phyloP scores from a whole-genome alignment of 1,284 basidiomycete genomes.

The Coniferiporia sulphurascens region DNA sequence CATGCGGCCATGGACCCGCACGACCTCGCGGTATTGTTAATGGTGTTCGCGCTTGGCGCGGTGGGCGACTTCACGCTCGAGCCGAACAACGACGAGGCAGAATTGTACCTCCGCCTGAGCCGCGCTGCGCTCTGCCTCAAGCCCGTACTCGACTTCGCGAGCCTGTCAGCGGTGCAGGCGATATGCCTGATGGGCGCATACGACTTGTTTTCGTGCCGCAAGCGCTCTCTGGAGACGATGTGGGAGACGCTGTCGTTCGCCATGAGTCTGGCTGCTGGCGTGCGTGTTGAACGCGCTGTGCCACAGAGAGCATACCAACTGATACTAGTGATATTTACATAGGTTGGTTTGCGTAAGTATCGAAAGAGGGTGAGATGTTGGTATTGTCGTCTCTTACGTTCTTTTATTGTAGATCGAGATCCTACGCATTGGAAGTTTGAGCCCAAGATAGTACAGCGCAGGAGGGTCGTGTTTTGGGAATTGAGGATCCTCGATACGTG shows the following conservation, averaged over 20 bases:
- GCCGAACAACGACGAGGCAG: conserved; percentile 20
- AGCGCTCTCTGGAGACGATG: conserved; percentile 23
- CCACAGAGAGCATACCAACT: no score
- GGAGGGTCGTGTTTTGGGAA: conserved; percentile 43
- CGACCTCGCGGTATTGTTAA: conserved; percentile 22
- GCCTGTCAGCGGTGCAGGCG: conserved; percentile 30
- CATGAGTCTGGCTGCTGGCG: conserved; percentile 24
- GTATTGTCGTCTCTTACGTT: not conserved
- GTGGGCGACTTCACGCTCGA: conserved; percentile 19
- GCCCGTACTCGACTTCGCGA: conserved; percentile 33
- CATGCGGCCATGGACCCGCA: not conserved
- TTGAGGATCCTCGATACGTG: conserved; percentile 33
- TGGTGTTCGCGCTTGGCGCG: conserved; percentile 22
- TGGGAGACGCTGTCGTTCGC: conserved; percentile 25
- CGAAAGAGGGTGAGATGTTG: not conserved
- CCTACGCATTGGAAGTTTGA: conserved; percentile 37
- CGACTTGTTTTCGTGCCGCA: conserved; percentile 22
- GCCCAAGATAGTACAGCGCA: conserved; percentile 33
- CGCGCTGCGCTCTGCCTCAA: conserved; percentile 32
- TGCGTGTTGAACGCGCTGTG: conserved; percentile 16
- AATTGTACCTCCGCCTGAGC: conserved; percentile 24
- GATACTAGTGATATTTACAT: not conserved
- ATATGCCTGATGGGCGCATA: conserved; percentile 24
- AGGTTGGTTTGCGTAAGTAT: conserved; percentile 28
- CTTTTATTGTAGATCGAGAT: conserved; percentile 34